phyloP scores from a whole-genome alignment of 2,329 filamentous ascomycete species.

The Botrytis hyacinthi region DNA sequence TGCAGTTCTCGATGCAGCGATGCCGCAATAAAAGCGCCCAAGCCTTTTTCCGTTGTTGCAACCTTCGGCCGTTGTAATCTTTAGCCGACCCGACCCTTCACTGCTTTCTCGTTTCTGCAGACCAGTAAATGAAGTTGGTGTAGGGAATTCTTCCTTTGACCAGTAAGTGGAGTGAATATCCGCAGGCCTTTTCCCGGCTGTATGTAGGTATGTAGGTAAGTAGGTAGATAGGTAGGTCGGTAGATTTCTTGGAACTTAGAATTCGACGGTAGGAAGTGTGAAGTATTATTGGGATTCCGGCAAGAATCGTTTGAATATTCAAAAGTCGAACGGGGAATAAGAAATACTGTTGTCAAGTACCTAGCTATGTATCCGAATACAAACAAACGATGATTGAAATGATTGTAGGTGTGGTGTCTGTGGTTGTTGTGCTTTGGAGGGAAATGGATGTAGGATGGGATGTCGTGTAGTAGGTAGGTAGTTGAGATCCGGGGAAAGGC shows the following conservation, averaged over 20 bases:
- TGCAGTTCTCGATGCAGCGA: constrained; percentile 31
- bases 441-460: neutral
- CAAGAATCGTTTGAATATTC: neutral
- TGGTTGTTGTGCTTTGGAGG: neutral
- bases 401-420: neutral
- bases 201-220: neutral
- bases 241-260: neutral
- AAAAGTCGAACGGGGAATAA: neutral
- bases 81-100: constrained; percentile 30
- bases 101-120: constrained; percentile 20
- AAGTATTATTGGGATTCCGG: neutral
- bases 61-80: constrained; percentile 29
- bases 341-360: neutral
- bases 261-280: neutral
- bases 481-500: constrained; percentile 3
- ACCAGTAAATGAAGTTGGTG: constrained; percentile 17
- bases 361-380: neutral
- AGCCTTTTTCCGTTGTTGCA: constrained; percentile 26
- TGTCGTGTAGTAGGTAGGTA: neutral
- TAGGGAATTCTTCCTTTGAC: constrained; percentile 5
- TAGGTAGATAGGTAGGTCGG: neutral
- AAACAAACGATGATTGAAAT: neutral
- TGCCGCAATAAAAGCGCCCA: constrained; percentile 15
- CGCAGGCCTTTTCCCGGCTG: constrained; percentile 8
- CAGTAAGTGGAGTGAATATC: neutral